Evolutionary conservation across 2,329 filamentous ascomycete genomes (phyloP).

Genomic region (Ophiostoma triangulosporum): DNA sequence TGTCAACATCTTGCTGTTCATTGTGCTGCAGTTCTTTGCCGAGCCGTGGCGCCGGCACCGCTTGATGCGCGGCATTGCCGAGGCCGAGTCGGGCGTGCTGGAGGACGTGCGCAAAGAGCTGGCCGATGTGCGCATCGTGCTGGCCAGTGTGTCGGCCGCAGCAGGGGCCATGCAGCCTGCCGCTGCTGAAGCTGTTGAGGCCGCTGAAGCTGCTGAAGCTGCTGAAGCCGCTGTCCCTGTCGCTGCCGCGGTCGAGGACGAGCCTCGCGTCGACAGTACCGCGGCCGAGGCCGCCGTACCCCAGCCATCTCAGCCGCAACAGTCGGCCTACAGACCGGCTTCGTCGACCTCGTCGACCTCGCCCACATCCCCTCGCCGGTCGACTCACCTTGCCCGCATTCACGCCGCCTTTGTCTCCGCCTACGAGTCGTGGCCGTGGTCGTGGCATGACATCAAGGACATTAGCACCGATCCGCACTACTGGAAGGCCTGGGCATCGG

Average conservation of each 20-base stretch:
- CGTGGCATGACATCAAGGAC: conserved; percentile 27
- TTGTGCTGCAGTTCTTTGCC: conserved; percentile 75
- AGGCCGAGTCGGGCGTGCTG: conserved; percentile 52
- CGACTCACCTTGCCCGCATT: background rate
- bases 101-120: conserved; percentile 35
- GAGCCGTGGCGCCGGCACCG: conserved; percentile 81
- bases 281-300: too few relatives aligned
- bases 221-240: background rate
- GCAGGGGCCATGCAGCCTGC: background rate
- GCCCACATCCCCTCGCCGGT: background rate
- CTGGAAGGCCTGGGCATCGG: conserved; percentile 37
- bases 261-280: too few relatives aligned
- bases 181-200: background rate
- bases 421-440: conserved; percentile 6
- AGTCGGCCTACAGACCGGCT: background rate
- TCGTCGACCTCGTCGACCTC: background rate
- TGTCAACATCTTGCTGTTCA: conserved; percentile 78
- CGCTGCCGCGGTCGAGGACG: background rate
- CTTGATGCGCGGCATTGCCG: conserved; percentile 71
- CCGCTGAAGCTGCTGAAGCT: background rate
- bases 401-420: background rate
- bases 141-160: conserved; percentile 15
- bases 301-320: background rate
- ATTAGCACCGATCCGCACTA: conserved; percentile 26
- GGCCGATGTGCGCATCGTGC: conserved; percentile 19